Evolutionary conservation across 2,329 filamentous ascomycete species (phyloP).

Genomic region (Calonectria leucothoes): DNA sequence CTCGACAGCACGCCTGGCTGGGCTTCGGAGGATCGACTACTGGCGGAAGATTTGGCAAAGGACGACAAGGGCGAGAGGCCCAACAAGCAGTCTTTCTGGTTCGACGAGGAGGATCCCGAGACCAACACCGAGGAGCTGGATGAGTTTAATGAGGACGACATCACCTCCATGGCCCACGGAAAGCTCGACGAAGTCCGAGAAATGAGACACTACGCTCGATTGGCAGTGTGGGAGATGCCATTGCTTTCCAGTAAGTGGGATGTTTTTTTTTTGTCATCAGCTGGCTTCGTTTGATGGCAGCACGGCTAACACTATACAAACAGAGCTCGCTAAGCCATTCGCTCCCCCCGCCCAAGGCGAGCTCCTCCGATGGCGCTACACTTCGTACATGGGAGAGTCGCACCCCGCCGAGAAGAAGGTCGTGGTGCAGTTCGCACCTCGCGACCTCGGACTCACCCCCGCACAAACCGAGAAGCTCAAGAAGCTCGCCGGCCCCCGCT

Average conservation of each 20-base stretch:
- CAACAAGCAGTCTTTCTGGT: slow-evolving; percentile 59
- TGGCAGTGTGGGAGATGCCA: slow-evolving; percentile 97
- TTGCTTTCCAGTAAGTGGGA: slow-evolving; percentile 80
- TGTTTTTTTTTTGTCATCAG: background rate
- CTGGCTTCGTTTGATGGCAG: background rate
- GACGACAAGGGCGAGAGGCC: slow-evolving; percentile 47
- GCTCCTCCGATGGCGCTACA: slow-evolving; percentile 94
- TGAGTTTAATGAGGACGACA: slow-evolving; percentile 83
- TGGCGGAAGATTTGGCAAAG: slow-evolving; percentile 46
- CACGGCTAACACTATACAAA: slow-evolving; percentile 19
- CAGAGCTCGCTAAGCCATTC: slow-evolving; percentile 88
- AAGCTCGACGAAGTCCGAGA: slow-evolving; percentile 92
- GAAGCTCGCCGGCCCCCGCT: slow-evolving; percentile 87
- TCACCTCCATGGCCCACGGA: slow-evolving; percentile 83
- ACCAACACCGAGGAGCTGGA: slow-evolving; percentile 64
- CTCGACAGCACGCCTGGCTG: slow-evolving; percentile 45
- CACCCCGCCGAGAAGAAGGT: slow-evolving; percentile 96
- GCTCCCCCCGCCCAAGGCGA: slow-evolving; percentile 73
- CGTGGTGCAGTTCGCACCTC: slow-evolving; percentile 86
- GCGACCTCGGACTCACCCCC: slow-evolving; percentile 76
- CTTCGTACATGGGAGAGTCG: slow-evolving; percentile 92
- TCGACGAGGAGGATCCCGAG: slow-evolving; percentile 61
- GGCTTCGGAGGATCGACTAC: slow-evolving; percentile 45
- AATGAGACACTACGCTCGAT: slow-evolving; percentile 85
- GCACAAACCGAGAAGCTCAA: slow-evolving; percentile 82